These are phyloP conservation scores for Eutrema salsugineum DNA, from an alignment of 441 rosid genomes.

Conservation along the genomic window DNA sequence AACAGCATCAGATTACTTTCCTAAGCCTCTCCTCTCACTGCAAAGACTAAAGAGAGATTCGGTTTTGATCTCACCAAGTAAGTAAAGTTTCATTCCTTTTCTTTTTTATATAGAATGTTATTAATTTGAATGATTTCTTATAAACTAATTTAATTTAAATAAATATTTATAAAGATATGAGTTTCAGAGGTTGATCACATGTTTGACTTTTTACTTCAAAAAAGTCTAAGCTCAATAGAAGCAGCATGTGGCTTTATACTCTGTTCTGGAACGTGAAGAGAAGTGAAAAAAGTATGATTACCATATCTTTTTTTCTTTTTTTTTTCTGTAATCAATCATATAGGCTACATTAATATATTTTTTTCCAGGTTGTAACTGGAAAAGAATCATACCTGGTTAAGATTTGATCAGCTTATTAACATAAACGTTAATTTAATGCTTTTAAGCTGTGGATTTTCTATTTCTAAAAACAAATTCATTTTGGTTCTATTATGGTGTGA, in stretches of 20 bases:
- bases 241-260: conserved; percentile 28
- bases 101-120: background rate
- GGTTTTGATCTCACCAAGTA: conserved; percentile 10
- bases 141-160: background rate
- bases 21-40: conserved; percentile 9
- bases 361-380: conserved; percentile 19
- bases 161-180: background rate
- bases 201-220: conserved; percentile 16
- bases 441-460: background rate
- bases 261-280: conserved; percentile 35
- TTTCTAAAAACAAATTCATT: background rate
- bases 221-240: conserved; percentile 17
- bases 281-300: conserved; percentile 17
- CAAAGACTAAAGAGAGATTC: conserved; percentile 28
- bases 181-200: conserved; percentile 26
- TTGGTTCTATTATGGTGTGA: conserved; percentile 16
- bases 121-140: conserved; percentile 13
- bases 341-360: background rate
- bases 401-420: conserved; percentile 7
- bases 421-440: background rate
- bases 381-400: conserved; percentile 9
- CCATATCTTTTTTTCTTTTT: conserved; percentile 10
- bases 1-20: conserved; percentile 31
- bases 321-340: conserved; percentile 7
- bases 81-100: conserved; percentile 22